phyloP scores from a whole-genome alignment of 305 asterid genomes.

The Rubia tinctorum region DNA sequence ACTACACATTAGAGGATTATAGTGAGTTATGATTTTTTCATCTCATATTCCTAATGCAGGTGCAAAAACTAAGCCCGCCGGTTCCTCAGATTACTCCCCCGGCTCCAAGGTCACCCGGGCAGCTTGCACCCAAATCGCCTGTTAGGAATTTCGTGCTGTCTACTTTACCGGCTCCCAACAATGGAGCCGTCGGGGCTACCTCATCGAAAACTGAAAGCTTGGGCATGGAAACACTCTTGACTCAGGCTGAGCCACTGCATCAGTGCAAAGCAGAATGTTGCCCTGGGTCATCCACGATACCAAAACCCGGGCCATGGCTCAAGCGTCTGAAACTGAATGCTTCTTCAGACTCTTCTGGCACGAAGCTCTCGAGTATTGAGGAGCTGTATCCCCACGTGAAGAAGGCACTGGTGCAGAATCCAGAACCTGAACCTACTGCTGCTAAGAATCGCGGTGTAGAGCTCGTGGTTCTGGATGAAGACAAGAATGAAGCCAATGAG shows the following conservation, averaged over 20 bases:
- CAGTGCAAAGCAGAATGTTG: slow-evolving; percentile 23
- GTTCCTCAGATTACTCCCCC: background rate
- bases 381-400: slow-evolving; percentile 34
- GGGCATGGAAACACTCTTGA: slow-evolving; percentile 50
- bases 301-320: slow-evolving; percentile 54
- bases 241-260: slow-evolving; percentile 38
- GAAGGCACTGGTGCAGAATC: slow-evolving; percentile 19
- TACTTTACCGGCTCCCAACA: slow-evolving; percentile 32
- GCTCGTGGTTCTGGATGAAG: slow-evolving; percentile 13
- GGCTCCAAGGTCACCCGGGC: slow-evolving; percentile 5
- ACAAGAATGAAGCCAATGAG: slow-evolving; percentile 15
- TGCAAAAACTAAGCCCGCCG: slow-evolving; percentile 18
- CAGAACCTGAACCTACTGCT: slow-evolving; percentile 25
- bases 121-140: slow-evolving; percentile 22
- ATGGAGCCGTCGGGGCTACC: slow-evolving; percentile 26
- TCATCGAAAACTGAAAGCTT: slow-evolving; percentile 74
- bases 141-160: slow-evolving; percentile 43
- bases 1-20: background rate
- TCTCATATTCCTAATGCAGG: slow-evolving; percentile 24
- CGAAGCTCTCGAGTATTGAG: slow-evolving; percentile 31
- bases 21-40: background rate
- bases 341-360: slow-evolving; percentile 40
- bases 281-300: slow-evolving; percentile 19
- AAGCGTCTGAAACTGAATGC: slow-evolving; percentile 59
- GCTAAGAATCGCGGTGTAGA: slow-evolving; percentile 25